Percentiles rank a stretch among this genome's conserved stretches.
phyloP scores from a whole-genome alignment of 164 flowering plant genomes.

The Aristolochia fimbriata region DNA sequence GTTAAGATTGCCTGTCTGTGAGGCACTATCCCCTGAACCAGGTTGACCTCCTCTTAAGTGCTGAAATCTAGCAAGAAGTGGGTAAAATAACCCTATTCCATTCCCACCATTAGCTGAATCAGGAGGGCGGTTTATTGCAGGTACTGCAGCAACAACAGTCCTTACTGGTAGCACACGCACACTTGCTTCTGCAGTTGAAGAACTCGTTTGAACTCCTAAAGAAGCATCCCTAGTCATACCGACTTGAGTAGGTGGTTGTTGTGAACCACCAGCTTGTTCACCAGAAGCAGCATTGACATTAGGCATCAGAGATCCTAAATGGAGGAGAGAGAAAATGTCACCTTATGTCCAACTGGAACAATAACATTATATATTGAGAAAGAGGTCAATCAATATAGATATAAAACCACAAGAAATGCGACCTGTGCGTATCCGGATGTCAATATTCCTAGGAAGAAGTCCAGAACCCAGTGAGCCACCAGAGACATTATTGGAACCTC shows the following conservation, averaged over 20 bases:
- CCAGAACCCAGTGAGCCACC: constrained; percentile 50
- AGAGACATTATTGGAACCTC: constrained; percentile 33
- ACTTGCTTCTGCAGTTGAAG: constrained; percentile 35
- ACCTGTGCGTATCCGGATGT: constrained; percentile 86
- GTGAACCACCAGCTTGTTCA: constrained; percentile 32
- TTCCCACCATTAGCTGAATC: constrained; percentile 36
- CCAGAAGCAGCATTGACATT: constrained; percentile 21
- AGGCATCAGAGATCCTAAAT: constrained; percentile 16
- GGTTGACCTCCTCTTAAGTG: constrained; percentile 27
- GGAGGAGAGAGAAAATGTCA: not conserved
- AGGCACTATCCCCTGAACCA: constrained; percentile 19
- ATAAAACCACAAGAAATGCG: not conserved
- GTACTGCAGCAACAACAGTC: constrained; percentile 65
- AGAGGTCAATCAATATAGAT: not conserved
- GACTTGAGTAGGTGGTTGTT: constrained; percentile 29
- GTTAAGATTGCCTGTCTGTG: not conserved
- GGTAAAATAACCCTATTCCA: constrained; percentile 48
- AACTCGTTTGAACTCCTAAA: constrained; percentile 19
- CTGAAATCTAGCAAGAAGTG: constrained; percentile 62
- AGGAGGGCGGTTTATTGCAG: constrained; percentile 34
- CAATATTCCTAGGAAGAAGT: constrained; percentile 59
- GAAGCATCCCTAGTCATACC: constrained; percentile 22
- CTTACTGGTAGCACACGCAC: constrained; percentile 60
- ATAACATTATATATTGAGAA: not conserved
- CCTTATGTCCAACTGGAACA: not conserved